Percentiles rank a stretch among this genome's conserved stretches.
Evolutionary conservation across 805 yeast species (phyloP).

Genomic region (Yamadazyma ubonensis): DNA sequence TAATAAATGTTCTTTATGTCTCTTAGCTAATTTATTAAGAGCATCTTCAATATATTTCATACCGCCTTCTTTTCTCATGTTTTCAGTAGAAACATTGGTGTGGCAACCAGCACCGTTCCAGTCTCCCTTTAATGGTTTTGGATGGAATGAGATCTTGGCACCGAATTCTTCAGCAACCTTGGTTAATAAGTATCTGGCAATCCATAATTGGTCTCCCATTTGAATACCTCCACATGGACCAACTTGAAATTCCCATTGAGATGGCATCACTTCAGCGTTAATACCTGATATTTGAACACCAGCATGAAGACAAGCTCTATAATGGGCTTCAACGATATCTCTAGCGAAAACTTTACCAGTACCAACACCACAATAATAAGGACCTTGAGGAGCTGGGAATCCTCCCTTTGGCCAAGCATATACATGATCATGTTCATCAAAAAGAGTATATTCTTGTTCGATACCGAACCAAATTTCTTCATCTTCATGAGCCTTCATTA

Average conservation of each 20-base stretch:
- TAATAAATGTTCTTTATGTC: conserved; percentile 95
- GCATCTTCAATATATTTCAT: conserved; percentile 93
- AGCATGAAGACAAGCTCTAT: conserved; percentile 94
- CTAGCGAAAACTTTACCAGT: conserved; percentile 97
- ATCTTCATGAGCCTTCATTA: conserved; percentile 85
- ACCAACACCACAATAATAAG: conserved; percentile 99
- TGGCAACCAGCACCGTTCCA: conserved; percentile 99
- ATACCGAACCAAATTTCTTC: conserved; percentile 95
- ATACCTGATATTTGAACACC: conserved; percentile 92
- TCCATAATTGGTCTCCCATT: conserved; percentile 98
- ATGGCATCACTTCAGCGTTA: conserved; percentile 99
- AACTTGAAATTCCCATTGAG: conserved; percentile 99
- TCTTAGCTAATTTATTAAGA: conserved; percentile 86
- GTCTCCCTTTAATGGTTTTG: conserved; percentile 98
- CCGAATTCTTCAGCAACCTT: conserved; percentile 99
- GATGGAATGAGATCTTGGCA: conserved; percentile 97
- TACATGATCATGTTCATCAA: conserved; percentile 84
- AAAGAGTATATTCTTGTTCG: conserved; percentile 97
- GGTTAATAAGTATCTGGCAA: conserved; percentile 87
- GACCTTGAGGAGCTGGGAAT: conserved; percentile 99
- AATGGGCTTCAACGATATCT: conserved; percentile 98
- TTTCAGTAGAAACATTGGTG: conserved; percentile 92
- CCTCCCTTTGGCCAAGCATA: conserved; percentile 99
- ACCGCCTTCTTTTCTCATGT: conserved; percentile 94
- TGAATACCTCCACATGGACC: conserved; percentile 95